A percentile compares a stretch with the other conserved stretches of the same genome.
These are phyloP conservation scores for Intubia oerlemansii DNA, from an alignment of 2,329 filamentous ascomycete species.

Conservation along the genomic window DNA sequence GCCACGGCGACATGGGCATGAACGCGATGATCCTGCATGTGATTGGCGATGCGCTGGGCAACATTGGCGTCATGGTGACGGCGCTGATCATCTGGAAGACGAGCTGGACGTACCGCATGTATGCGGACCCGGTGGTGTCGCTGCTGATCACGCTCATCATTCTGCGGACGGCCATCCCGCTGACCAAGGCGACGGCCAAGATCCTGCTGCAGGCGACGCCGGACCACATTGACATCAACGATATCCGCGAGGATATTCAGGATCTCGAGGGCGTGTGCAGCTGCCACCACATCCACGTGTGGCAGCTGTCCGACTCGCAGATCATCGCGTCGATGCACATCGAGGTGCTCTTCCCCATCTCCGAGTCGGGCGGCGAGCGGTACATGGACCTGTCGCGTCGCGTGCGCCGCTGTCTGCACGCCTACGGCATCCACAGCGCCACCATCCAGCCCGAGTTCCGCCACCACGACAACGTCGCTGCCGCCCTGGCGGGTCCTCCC, in stretches of 20 bases:
- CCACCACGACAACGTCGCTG: constrained; percentile 4
- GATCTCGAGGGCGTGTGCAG: constrained; percentile 65
- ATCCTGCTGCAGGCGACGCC: constrained; percentile 91
- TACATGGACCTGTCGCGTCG: constrained; percentile 83
- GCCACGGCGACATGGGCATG: constrained; percentile 87
- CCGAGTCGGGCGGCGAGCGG: constrained; percentile 52
- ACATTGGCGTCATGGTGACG: constrained; percentile 66
- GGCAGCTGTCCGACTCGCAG: constrained; percentile 92
- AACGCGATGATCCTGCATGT: constrained; percentile 59
- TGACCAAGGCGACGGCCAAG: constrained; percentile 60
- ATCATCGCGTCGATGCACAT: constrained; percentile 85
- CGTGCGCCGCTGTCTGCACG: constrained; percentile 75
- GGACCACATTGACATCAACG: constrained; percentile 65
- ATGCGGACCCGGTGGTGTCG: constrained; percentile 81
- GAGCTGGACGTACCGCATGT: constrained; percentile 58
- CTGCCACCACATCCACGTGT: constrained; percentile 92
- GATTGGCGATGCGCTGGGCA: constrained; percentile 67
- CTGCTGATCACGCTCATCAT: constrained; percentile 78
- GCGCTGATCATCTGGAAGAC: constrained; percentile 86
- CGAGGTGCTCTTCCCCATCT: constrained; percentile 76
- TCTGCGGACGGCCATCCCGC: constrained; percentile 51
- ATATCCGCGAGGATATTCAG: constrained; percentile 84
- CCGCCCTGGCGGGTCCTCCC: not conserved
- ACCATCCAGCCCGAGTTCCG: constrained; percentile 92
- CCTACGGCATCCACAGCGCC: constrained; percentile 86